phyloP scores from a whole-genome alignment of 257 asterid species.

The Jasminum sambac region DNA sequence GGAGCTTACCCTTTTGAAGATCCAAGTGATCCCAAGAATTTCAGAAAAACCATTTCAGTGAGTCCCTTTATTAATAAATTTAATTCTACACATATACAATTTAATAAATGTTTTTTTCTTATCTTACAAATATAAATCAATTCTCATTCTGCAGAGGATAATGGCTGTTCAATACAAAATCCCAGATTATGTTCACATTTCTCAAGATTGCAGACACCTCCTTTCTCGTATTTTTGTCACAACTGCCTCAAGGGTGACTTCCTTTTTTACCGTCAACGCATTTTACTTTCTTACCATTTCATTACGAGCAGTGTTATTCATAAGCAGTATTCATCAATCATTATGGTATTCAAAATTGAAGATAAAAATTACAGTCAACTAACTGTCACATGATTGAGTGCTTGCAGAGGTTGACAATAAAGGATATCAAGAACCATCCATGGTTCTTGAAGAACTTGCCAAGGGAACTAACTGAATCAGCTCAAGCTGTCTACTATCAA shows the following conservation, averaged over 20 bases:
- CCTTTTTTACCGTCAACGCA: neutral
- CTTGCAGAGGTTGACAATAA: constrained; percentile 53
- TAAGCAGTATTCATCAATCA: too few species aligned
- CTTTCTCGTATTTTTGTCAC: constrained; percentile 59
- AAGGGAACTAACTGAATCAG: constrained; percentile 53
- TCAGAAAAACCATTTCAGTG: constrained; percentile 61
- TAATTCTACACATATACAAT: neutral
- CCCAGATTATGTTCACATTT: constrained; percentile 62
- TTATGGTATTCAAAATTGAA: too few species aligned
- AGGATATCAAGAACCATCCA: constrained; percentile 57
- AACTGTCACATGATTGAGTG: neutral
- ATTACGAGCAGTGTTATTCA: too few species aligned
- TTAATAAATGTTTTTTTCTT: neutral
- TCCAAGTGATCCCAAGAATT: constrained; percentile 58
- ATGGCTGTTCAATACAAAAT: constrained; percentile 53
- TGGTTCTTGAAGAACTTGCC: constrained; percentile 76
- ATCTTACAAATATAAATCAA: neutral
- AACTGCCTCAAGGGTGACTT: constrained; percentile 42
- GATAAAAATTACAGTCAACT: too few species aligned
- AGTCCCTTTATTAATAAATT: neutral
- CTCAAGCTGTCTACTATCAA: constrained; percentile 56
- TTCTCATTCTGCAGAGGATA: constrained; percentile 41
- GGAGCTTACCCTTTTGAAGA: constrained; percentile 85
- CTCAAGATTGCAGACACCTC: constrained; percentile 62
- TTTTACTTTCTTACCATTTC: neutral